Evolutionary conservation across 371 early-diverging fungal species (phyloP), one percentile per base, ranked within the genome.

Genomic region (Funneliformis caledonium): DNA sequence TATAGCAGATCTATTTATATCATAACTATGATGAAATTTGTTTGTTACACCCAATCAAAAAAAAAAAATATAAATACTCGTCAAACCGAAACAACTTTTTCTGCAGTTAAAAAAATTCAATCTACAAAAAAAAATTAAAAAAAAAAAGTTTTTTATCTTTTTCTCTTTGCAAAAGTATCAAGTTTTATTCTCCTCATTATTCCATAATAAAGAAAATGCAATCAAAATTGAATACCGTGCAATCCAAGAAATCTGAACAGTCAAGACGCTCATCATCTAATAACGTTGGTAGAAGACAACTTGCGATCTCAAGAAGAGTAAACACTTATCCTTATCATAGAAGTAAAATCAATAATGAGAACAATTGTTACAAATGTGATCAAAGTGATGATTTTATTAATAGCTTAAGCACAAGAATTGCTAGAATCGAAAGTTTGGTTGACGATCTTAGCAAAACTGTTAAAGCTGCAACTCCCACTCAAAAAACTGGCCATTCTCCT

Each of bases 321-420:
- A 56, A 56, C 16, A 56, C 56, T 56, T 56, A 19, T 5, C 56
- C 56, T 56, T 56, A 56, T 56, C 4, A 56, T 56, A 68, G 43
- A 1, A 42, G 12, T 68, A 68, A 33, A 68, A 42, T 1, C 9
- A 42, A 68, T 16, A 68, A 31, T 68, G n/a, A 68, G 19, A 33
- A 68, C n/a, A 19, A 62, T 68, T 68, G 68, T 42, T 68, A 33
- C 42, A 42, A 42, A 68, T 68, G 68, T 43, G 31, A 16, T 19
- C 33, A 68, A 26, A n/a, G 31, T 42, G 31, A 43, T 68, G 68
- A 68, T 68, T 19, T 42, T 68, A 43, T 68, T 31, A 68, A 68
- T 68, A 42, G 26, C 7, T 68, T 68, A n/a, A 68, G 31, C 16
- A 42, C 68, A 19, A 68, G 68, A 68, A 31, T 68, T 16, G 43